phyloP scores from a whole-genome alignment of 2,329 filamentous ascomycete genomes.

The Talaromyces sp. region DNA sequence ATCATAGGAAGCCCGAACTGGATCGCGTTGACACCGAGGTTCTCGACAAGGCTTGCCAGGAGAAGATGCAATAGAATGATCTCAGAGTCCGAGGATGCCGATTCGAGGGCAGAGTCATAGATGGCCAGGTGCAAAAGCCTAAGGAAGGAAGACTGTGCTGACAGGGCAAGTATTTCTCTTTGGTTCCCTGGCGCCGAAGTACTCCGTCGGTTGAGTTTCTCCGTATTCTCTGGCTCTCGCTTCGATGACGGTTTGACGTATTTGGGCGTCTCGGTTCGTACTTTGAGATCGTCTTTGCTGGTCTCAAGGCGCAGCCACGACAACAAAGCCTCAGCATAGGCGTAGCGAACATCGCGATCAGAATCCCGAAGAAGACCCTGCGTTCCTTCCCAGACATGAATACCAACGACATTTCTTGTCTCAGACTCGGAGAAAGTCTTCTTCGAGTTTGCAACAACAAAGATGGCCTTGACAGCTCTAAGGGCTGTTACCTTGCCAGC shows the following conservation, averaged over 20 bases:
- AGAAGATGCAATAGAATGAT: conserved; percentile 77
- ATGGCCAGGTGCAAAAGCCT: conserved; percentile 80
- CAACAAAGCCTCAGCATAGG: conserved; percentile 80
- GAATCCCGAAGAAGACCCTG: conserved; percentile 87
- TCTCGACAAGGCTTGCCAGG: conserved; percentile 71
- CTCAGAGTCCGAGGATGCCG: conserved; percentile 71
- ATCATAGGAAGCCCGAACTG: conserved; percentile 85
- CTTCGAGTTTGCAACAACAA: conserved; percentile 76
- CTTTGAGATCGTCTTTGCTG: conserved; percentile 64
- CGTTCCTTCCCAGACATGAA: conserved; percentile 93
- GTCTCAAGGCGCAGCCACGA: conserved; percentile 87
- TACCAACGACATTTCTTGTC: conserved; percentile 72
- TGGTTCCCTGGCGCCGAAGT: conserved; percentile 66
- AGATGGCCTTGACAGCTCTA: conserved; percentile 76
- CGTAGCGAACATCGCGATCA: conserved; percentile 75
- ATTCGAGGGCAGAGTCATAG: conserved; percentile 84
- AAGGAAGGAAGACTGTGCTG: conserved; percentile 70
- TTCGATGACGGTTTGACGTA: conserved; percentile 47
- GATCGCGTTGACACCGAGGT: conserved; percentile 79
- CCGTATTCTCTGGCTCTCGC: conserved; percentile 44
- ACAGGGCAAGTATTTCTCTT: conserved; percentile 59
- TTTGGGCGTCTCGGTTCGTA: conserved; percentile 60
- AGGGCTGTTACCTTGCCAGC: conserved; percentile 68
- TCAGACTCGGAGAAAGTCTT: conserved; percentile 64
- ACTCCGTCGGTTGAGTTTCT: conserved; percentile 60